Base-by-base conservation (phyloP, 2,329 filamentous ascomycete species). In the Chalara sp. region DNA sequence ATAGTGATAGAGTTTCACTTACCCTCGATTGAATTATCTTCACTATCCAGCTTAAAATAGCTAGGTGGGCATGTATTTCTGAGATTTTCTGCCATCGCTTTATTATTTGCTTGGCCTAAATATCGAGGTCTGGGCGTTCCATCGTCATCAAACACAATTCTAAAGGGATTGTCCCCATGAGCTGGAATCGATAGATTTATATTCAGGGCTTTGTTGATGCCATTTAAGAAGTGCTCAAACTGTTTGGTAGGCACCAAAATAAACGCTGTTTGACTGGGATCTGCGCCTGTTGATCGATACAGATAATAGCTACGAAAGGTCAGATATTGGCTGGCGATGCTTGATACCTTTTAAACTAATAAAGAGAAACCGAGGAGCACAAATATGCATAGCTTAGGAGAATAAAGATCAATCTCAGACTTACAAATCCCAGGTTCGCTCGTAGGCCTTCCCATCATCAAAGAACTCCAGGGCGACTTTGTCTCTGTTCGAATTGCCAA, bases 361-460 rank as follows among this genome's bases (percentile, higher is more conserved):
- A 40, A 42, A 39, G 35, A 41, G 32, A 31, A 50, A n/a, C 12
- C 41, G 30, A n/a, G 21, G 21, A 21, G 21, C 21, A n/a, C 8
- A 40, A 47, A 41, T 11, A 31, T 45, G 33, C 31, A 46, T 47
- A 40, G 32, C 21, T 39, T 44, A 47, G 32, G 44, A 10, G 35
- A 32, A 30, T 40, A 21, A 6, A 5, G 33, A 42, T 39, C 8
- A 44, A 21, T 44, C 12, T 43, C 44, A 28, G 47, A 51, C 84
- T 75, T 73, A 93, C 87, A 95, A 70, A 55, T 92, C 83, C 90
- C 90, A 96, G 8, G 71, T 62, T 52, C 80, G 76, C 2, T 72
- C 68, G 59, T 78, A 79, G 56, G 86, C 72, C 46, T 88, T 72
- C 31, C 69, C 76, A 3, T 65, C 61, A 33, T 78, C 72, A 58